Percentiles rank a stretch among this genome's conserved stretches.
Evolutionary conservation across 352 stramenopile species (phyloP).

Genomic region (Albugo candida): DNA sequence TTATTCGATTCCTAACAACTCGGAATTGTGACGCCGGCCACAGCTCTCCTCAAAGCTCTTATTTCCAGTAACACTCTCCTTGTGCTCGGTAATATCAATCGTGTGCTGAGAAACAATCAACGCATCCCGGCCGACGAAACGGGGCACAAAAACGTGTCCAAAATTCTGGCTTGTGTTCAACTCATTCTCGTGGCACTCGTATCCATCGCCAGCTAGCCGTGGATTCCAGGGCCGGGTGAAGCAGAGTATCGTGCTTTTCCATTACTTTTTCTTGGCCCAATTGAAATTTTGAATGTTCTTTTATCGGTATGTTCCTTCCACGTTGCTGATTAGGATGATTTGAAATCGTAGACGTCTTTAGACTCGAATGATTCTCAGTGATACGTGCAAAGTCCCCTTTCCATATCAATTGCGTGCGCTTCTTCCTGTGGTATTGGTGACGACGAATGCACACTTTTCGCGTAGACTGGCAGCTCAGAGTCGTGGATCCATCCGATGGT

Average conservation of each 20-base stretch:
- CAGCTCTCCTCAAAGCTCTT: slow-evolving; percentile 31
- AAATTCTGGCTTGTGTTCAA: slow-evolving; percentile 54
- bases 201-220: slow-evolving; percentile 31
- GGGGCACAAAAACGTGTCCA: slow-evolving; percentile 70
- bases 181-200: slow-evolving; percentile 48
- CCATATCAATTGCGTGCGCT: slow-evolving; percentile 62
- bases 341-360: slow-evolving; percentile 4
- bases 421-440: slow-evolving; percentile 49
- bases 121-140: slow-evolving; percentile 42
- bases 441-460: slow-evolving; percentile 52
- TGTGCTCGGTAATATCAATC: slow-evolving; percentile 47
- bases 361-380: slow-evolving; percentile 77
- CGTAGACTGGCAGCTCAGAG: slow-evolving; percentile 20
- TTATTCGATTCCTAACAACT: slow-evolving; percentile 17
- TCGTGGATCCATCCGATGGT: slow-evolving; percentile 42
- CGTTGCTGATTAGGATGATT: neutral
- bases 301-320: slow-evolving; percentile 36
- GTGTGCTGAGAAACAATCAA: slow-evolving; percentile 36
- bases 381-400: slow-evolving; percentile 82
- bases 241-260: slow-evolving; percentile 47
- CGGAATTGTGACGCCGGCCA: slow-evolving; percentile 18
- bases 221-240: slow-evolving; percentile 47
- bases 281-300: slow-evolving; percentile 67
- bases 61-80: slow-evolving; percentile 61
- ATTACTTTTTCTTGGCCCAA: slow-evolving; percentile 53